Evolutionary conservation across 2,329 filamentous ascomycete species (phyloP).

Genomic region (Byssoonygena ceratinophila): DNA sequence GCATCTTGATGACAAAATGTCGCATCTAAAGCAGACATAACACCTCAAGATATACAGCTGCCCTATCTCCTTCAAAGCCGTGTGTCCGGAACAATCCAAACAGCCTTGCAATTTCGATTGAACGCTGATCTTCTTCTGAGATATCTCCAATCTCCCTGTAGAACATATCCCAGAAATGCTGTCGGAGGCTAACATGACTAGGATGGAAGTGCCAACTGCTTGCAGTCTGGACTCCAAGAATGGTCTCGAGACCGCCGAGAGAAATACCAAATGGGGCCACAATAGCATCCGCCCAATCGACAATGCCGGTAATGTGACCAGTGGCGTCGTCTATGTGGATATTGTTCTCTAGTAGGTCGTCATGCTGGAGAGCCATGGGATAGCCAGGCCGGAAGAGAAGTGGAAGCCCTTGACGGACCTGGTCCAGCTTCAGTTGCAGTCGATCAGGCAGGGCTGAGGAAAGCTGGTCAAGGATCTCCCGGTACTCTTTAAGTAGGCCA

Average conservation of each 20-base stretch:
- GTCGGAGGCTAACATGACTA: neutral
- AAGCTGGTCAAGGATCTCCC: too few relatives aligned
- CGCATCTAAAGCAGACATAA: too few relatives aligned
- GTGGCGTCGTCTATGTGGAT: constrained; percentile 1
- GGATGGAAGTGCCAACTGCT: neutral
- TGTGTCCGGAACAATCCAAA: neutral
- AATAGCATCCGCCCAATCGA: constrained; percentile 1
- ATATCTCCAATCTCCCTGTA: neutral
- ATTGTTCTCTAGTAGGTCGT: constrained; percentile 2
- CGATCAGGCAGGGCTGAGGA: too few relatives aligned
- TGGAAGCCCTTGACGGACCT: too few relatives aligned
- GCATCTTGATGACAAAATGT: too few relatives aligned
- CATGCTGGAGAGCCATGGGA: constrained; percentile 3
- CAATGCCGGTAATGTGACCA: neutral
- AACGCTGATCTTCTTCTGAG: neutral
- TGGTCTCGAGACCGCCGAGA: neutral
- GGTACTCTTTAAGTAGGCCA: too few relatives aligned
- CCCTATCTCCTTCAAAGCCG: neutral
- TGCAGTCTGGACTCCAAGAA: neutral
- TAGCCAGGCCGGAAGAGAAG: constrained; percentile 10
- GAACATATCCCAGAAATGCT: neutral
- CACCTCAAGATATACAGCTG: too few relatives aligned
- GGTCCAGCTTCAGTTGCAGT: too few relatives aligned
- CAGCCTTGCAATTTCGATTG: neutral
- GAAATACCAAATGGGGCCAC: constrained; percentile 3